These are phyloP conservation scores for Hura crepitans DNA, from an alignment of 441 rosid species.

Conservation along the genomic window DNA sequence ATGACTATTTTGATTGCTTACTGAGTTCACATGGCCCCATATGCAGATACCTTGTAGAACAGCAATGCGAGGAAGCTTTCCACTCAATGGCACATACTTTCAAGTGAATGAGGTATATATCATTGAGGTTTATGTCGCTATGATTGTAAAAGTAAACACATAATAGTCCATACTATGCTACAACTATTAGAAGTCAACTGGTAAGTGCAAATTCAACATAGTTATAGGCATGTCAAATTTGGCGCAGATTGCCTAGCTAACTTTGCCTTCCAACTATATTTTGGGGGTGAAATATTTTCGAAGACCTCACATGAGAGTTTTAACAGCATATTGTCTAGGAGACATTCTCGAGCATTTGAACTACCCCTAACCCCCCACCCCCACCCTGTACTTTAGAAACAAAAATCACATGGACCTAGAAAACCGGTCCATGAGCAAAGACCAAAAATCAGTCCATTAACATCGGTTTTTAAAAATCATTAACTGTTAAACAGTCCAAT, in stretches of 20 bases:
- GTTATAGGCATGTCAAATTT: not conserved
- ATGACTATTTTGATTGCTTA: slow-evolving; percentile 19
- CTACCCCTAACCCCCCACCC: not conserved
- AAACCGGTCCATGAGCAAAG: too few species aligned
- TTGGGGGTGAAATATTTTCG: not conserved
- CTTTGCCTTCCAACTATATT: not conserved
- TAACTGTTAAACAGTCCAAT: too few species aligned
- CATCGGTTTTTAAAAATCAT: too few species aligned
- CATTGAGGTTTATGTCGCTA: not conserved
- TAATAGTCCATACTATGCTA: not conserved
- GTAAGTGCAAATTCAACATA: not conserved
- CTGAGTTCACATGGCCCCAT: slow-evolving; percentile 23
- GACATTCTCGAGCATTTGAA: not conserved
- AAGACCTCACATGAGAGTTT: not conserved
- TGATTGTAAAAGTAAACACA: not conserved
- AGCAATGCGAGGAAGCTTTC: slow-evolving; percentile 96
- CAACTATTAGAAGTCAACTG: not conserved
- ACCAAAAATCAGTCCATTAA: too few species aligned
- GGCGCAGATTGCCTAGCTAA: not conserved
- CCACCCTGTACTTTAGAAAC: not conserved
- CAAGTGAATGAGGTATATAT: slow-evolving; percentile 83
- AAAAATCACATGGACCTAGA: not conserved
- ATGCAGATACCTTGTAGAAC: slow-evolving; percentile 93
- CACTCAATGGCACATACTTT: slow-evolving; percentile 91
- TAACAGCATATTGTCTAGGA: not conserved